Conservation (phyloP, 2,329 filamentous ascomycete genomes). For the Fusarium vanettenii region DNA sequence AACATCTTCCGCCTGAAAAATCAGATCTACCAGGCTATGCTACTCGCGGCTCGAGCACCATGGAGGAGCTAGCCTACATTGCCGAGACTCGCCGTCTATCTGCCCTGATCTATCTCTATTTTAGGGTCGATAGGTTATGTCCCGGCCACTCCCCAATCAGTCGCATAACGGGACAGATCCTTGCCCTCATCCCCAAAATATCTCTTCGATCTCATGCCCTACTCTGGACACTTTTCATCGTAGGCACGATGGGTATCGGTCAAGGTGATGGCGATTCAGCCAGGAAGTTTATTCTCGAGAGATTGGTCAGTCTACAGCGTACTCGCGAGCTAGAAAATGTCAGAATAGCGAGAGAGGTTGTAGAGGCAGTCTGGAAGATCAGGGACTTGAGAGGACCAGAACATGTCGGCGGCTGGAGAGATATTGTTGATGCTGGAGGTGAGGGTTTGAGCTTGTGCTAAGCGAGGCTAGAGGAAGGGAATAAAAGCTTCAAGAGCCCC, state of each 20-base stretch:
- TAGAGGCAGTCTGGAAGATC: neutral
- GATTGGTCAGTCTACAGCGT: neutral
- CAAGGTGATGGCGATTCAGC: neutral
- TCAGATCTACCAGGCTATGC: neutral
- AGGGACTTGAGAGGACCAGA: neutral
- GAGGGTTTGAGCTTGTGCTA: neutral
- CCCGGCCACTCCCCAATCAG: neutral
- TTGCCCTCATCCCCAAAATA: neutral
- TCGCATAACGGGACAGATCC: neutral
- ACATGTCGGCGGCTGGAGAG: neutral
- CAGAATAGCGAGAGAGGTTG: neutral
- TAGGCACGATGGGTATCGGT: neutral
- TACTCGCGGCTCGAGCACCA: neutral
- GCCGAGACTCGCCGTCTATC: neutral
- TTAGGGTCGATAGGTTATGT: neutral
- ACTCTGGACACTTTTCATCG: neutral
- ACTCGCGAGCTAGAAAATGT: neutral
- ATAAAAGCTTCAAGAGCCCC: neutral
- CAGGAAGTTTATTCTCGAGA: neutral
- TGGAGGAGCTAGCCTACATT: neutral
- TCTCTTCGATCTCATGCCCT: neutral
- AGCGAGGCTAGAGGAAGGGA: neutral
- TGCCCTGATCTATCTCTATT: neutral
- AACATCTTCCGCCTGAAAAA: neutral
- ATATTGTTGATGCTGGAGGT: neutral